Evolutionary conservation across 495 filamentous ascomycete species (phyloP).

Genomic region (Cenococcum geophilum): DNA sequence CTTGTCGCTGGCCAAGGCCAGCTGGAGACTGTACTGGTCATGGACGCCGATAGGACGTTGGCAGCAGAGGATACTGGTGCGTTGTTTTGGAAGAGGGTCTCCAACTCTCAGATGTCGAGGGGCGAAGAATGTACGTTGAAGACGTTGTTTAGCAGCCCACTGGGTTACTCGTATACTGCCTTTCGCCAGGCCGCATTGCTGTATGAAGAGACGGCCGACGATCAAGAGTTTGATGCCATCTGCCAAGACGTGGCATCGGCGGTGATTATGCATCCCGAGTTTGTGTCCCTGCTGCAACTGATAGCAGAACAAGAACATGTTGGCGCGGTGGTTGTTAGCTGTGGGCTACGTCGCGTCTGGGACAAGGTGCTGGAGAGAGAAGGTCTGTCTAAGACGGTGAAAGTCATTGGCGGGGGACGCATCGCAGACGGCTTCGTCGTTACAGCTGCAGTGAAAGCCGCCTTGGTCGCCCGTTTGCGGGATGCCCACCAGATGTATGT

Average conservation of each 20-base stretch:
- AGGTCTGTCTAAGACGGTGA: conserved; percentile 44
- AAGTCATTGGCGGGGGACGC: conserved; percentile 53
- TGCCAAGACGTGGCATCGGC: conserved; percentile 45
- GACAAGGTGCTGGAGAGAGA: conserved; percentile 47
- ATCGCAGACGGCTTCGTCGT: conserved; percentile 49
- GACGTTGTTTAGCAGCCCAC: conserved; percentile 44
- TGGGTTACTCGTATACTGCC: conserved; percentile 51
- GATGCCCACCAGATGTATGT: conserved; percentile 39
- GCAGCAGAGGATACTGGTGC: conserved; percentile 49
- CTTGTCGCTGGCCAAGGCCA: conserved; percentile 26
- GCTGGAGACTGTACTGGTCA: conserved; percentile 45
- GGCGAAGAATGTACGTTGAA: conserved; percentile 39
- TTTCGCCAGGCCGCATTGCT: conserved; percentile 54
- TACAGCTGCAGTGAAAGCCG: conserved; percentile 48
- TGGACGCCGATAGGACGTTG: conserved; percentile 58
- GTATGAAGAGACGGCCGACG: conserved; percentile 46
- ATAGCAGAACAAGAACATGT: conserved; percentile 40
- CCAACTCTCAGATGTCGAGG: conserved; percentile 5
- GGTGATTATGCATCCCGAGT: conserved; percentile 47
- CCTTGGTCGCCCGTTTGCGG: conserved; percentile 43
- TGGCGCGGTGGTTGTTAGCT: conserved; percentile 51
- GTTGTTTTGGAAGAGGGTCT: conserved; percentile 46
- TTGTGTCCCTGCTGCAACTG: conserved; percentile 43
- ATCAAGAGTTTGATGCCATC: conserved; percentile 44
- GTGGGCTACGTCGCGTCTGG: conserved; percentile 54